Evolutionary conservation across 2,329 filamentous ascomycete species (phyloP), one percentile per base, ranked within the genome.

Genomic region (Allantophomopsis cytisporea): DNA sequence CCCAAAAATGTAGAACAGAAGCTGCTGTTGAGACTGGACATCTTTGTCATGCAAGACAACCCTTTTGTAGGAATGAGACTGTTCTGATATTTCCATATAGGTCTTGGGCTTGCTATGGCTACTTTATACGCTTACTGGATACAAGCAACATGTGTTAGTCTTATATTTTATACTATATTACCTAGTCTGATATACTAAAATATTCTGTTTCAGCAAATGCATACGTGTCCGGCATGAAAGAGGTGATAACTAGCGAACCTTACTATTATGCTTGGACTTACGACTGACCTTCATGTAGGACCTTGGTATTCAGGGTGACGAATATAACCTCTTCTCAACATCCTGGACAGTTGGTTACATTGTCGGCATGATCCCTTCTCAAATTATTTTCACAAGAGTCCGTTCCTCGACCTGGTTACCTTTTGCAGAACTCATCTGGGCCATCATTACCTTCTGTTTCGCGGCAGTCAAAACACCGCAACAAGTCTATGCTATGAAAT

Each of bases 401-500:
- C 54, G 59, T 5, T 61, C 62, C 0, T 61, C 59, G 1, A 50
- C 60, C 38, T 62, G 37, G 32, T 41, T 4, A 20, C 18, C 18
- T 20, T 20, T 20, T 20, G 18, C 18, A 20, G 18, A 20, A 20
- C 18, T 20, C 18, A 15, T 41, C 11, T 46, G 44, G 44, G 34
- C 39, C 2, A 39, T 42, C 4, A 15, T 46, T 7, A 41, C 39
- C 1, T 39, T 45, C 15, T 31, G 39, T 23, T 30, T 43, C 11
- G 39, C 41, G 7, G 39, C 39, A 5, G 41, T 50, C 41, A 55
- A 47, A 28, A 58, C 44, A 21, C 51, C 51, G 3, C 48, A 51
- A 5, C 59, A 60, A 18, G 50, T 64, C 36, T 63, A 62, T 38
- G 56, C 52, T 10, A 51, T 64, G 23, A 60, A 61, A 4, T 63